Conservation (phyloP, 495 filamentous ascomycete species). For the Barbatosphaeria neglecta region DNA sequence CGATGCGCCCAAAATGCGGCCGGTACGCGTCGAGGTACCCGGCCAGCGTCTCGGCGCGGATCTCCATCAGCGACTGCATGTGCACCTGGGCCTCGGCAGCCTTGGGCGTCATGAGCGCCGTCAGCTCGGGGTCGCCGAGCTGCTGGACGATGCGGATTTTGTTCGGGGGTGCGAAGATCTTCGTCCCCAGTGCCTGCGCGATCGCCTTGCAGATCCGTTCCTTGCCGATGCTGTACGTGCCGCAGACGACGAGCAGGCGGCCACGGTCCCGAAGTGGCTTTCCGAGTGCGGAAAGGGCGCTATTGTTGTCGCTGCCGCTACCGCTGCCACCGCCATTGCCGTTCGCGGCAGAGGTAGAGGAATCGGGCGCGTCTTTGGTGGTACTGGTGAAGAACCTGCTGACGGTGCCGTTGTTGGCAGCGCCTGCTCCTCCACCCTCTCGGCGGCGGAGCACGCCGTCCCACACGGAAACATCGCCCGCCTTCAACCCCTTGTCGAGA, state of each 20-base stretch:
- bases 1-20: conserved; percentile 67
- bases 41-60: conserved; percentile 72
- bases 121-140: conserved; percentile 76
- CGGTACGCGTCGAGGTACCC: conserved; percentile 74
- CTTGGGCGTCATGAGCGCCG: conserved; percentile 61
- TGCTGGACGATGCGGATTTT: conserved; percentile 77
- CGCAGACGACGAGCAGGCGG: conserved; percentile 80
- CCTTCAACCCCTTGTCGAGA: conserved; percentile 21
- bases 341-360: conserved; percentile 1
- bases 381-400: conserved; percentile 34
- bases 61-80: conserved; percentile 91
- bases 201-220: conserved; percentile 91
- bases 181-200: conserved; percentile 71
- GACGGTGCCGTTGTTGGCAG: conserved; percentile 17
- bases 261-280: conserved; percentile 3
- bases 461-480: conserved; percentile 19
- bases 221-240: conserved; percentile 97
- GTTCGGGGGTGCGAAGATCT: conserved; percentile 75
- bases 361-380: conserved; percentile 9
- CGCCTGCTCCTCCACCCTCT: conserved; percentile 5
- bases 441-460: conserved; percentile 13
- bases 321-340: not conserved
- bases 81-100: conserved; percentile 86
- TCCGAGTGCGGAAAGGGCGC: conserved; percentile 8
- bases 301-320: conserved; percentile 7